A percentile compares a stretch with the other conserved stretches of the same genome.
These are phyloP conservation scores for Linderina pennispora DNA, from an alignment of 192 early-diverging fungal genomes.

Conservation along the genomic window DNA sequence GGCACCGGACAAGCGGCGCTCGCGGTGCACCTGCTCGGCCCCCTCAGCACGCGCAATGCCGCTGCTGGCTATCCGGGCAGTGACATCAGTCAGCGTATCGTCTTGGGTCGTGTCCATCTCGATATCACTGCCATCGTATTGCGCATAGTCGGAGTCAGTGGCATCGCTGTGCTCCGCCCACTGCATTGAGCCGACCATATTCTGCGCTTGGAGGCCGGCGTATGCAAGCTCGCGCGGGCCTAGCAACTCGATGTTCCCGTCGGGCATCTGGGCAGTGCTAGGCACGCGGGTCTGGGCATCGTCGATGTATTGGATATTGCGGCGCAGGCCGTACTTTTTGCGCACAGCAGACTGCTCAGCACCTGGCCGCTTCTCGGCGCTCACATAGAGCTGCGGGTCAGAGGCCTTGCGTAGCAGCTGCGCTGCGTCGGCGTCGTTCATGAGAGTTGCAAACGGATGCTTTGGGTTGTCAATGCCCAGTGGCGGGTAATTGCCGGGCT, in stretches of 20 bases:
- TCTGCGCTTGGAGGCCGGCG: not conserved
- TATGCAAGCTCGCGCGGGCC: not conserved
- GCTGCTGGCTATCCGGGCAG: not conserved
- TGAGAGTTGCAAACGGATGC: not conserved
- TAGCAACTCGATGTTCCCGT: not conserved
- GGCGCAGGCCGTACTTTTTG: slow-evolving; percentile 45
- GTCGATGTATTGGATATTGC: slow-evolving; percentile 38
- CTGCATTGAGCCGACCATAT: not conserved
- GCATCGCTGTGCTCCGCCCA: not conserved
- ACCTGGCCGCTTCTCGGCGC: slow-evolving; percentile 44
- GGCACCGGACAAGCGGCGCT: slow-evolving; percentile 11
- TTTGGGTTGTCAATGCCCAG: not conserved
- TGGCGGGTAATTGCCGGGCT: slow-evolving; percentile 1
- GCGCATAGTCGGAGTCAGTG: not conserved
- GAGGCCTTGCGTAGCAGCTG: slow-evolving; percentile 44
- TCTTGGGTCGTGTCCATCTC: not conserved
- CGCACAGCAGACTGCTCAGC: slow-evolving; percentile 40
- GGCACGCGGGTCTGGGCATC: slow-evolving; percentile 4
- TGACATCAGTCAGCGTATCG: not conserved
- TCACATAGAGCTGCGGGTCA: slow-evolving; percentile 38
- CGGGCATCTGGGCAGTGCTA: not conserved
- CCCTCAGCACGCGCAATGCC: slow-evolving; percentile 1
- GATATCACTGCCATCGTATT: not conserved
- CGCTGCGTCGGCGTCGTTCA: slow-evolving; percentile 14
- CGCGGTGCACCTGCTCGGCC: slow-evolving; percentile 33